Evolutionary conservation across 176 grass and related monocot species (phyloP), one percentile per base, ranked within the genome.

Genomic region (Oryza meyeriana): DNA sequence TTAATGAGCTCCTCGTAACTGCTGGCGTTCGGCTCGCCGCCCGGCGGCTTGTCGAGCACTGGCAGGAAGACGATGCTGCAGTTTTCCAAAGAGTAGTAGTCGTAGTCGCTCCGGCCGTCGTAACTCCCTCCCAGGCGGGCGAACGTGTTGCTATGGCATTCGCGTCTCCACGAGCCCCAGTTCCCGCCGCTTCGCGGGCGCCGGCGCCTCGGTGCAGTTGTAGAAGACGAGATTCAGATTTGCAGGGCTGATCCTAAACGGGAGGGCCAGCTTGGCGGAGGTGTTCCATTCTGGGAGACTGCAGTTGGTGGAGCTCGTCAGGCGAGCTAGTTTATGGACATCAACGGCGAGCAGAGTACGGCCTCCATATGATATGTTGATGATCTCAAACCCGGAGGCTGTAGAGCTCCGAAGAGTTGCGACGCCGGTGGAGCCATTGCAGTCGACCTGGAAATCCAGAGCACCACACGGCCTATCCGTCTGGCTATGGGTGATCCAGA

Each of bases 321-420:
- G 0, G 1, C 20, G 10, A 3, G 7, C 0, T 5, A 8, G 2
- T 12, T 78, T 65, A 10, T 0, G 6, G 0, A 0, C 1, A 3
- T 78, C 61, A 3, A 47, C 27, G 61, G 63, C 76, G 5, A 3
- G 38, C 76, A 78, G 1, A 13, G 17, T 45, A 1, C 18, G 0
- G 0, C 10, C 0, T 18, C 13, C 18, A 17, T 78, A 78, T 0
- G 61, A 40, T 16, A 78, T 78, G 61, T 45, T 0, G 0, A 14
- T 3, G 76, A 78, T 65, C 0, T 18, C 0, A 10, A 65, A 65
- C 26, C 61, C 75, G 16, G 0, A 0, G 14, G 17, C 9, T 0
- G 1, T 1, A 12, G 76, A 31, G 59, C 38, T 78, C 16, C 2
- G 59, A 1, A 65, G 38, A 14, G 20, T 4, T 6, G 5, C 25